These are phyloP conservation scores for Calonectria crousiana DNA, from an alignment of 2,329 filamentous ascomycete species.

Conservation along the genomic window DNA sequence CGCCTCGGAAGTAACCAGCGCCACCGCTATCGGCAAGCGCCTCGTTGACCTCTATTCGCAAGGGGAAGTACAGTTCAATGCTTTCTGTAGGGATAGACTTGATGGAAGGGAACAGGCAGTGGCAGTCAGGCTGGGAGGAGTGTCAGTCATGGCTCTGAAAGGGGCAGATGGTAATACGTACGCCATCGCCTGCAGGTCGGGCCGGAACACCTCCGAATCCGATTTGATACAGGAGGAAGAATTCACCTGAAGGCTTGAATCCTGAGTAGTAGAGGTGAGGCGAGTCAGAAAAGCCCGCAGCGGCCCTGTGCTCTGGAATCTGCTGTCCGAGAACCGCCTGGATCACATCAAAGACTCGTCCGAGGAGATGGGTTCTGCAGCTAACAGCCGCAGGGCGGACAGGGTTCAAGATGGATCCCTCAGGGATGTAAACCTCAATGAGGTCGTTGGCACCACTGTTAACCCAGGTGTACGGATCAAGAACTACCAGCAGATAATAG, in stretches of 20 bases:
- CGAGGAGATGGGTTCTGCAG: neutral
- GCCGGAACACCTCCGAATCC: neutral
- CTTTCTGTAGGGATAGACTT: neutral
- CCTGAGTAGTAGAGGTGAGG: neutral
- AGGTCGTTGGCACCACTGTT: neutral
- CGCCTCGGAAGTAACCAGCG: neutral
- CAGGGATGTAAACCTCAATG: neutral
- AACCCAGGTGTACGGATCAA: neutral
- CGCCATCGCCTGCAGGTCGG: neutral
- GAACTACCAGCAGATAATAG: neutral
- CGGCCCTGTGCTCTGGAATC: neutral
- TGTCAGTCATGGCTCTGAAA: neutral
- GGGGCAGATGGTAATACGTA: neutral
- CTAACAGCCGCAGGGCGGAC: neutral
- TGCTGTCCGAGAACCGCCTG: neutral
- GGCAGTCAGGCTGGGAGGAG: neutral
- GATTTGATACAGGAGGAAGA: neutral
- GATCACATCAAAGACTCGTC: neutral
- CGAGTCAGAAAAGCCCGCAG: neutral
- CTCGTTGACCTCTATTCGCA: neutral
- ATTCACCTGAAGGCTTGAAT: neutral
- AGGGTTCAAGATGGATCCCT: neutral
- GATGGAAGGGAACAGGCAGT: neutral
- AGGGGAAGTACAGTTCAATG: neutral
- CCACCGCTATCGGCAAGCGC: neutral